Percentiles rank a stretch among this genome's conserved stretches.
phyloP scores from a whole-genome alignment of 306 rosid species.

The Trifolium pratense region DNA sequence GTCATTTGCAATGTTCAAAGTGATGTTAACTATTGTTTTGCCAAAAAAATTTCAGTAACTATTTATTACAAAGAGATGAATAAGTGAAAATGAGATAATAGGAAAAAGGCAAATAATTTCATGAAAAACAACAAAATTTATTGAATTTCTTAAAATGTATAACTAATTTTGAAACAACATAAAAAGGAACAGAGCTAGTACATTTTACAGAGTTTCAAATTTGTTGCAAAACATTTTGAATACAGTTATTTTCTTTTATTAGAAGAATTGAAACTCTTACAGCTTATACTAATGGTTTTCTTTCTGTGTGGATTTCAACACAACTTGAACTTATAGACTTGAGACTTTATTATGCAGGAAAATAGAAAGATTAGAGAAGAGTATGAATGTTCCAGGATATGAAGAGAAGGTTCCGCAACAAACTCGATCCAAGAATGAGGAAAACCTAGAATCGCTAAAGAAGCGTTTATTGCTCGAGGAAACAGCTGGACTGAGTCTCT shows the following conservation, averaged over 20 bases:
- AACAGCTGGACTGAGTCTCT: slow-evolving; percentile 60
- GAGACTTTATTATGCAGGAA: slow-evolving; percentile 46
- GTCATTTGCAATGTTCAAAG: no score
- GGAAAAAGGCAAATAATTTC: no score
- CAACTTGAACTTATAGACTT: slow-evolving; percentile 14
- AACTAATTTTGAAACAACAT: no score
- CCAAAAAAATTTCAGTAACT: no score
- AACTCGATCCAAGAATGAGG: slow-evolving; percentile 58
- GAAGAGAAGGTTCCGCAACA: slow-evolving; percentile 67
- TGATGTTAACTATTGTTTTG: no score
- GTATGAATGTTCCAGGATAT: slow-evolving; percentile 67
- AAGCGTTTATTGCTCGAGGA: slow-evolving; percentile 69
- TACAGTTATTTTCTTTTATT: slow-evolving; percentile 7
- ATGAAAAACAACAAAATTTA: no score
- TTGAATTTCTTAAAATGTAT: no score
- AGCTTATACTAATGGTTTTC: background rate
- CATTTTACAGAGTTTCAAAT: slow-evolving; percentile 5
- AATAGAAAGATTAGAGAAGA: slow-evolving; percentile 68
- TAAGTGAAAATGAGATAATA: no score
- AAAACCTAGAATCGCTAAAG: slow-evolving; percentile 71
- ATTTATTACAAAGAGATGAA: no score
- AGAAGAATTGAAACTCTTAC: background rate
- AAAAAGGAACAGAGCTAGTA: background rate
- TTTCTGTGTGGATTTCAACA: background rate
- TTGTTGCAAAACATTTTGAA: slow-evolving; percentile 12